Base-by-base conservation (phyloP, 1,284 basidiomycete species). In the Naganishia liquefaciens region DNA sequence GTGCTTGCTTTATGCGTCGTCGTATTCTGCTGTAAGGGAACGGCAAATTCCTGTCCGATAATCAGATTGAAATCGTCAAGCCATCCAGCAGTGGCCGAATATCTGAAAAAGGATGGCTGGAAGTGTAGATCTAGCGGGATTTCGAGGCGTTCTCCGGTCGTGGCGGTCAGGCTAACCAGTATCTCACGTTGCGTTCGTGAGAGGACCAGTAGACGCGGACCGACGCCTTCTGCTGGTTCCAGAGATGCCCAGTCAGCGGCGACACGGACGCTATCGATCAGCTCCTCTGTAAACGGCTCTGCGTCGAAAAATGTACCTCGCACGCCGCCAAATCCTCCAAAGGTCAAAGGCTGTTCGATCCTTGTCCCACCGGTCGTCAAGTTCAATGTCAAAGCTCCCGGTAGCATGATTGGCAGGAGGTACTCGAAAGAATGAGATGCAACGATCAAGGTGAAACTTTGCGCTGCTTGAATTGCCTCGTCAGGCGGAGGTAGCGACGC, bases 391-490 rank as follows among this genome's bases (percentile, higher is more conserved):
- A 19, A n/a, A 17, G 19, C 21, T 33, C 46, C 57, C 11, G 46
- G 46, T 19, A 10, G 37, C n/a, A 19, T 7, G 33, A 13, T 15
- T 3, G n/a, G 21, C 19, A n/a, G 28, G 3, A 60, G n/a, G 23
- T 23, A 49, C 25, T 51, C 57, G 44, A 60, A 50, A 11, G 57
- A 40, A 25, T 50, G 57, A 5, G 23, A 37, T 4, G 57, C 57
- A 5, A 60, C 33, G 37, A 60, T 17, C 13, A 60, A 5, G 7
- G 46, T 60, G 46, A 60, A 60, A 23, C 57, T 60, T 27, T 60
- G 57, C 33, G 57, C 57, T 2, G 49, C 57, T 15, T n/a, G 27
- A 5, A 46, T 23, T 15, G 44, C 25, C 2, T 15, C 43, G 13
- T 21, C 11, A 21, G 30, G 19, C 15, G 57, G 49, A 21, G 46